Evolutionary conservation across 805 yeast genomes (phyloP).

Genomic region (Yamadazyma akitaensis): DNA sequence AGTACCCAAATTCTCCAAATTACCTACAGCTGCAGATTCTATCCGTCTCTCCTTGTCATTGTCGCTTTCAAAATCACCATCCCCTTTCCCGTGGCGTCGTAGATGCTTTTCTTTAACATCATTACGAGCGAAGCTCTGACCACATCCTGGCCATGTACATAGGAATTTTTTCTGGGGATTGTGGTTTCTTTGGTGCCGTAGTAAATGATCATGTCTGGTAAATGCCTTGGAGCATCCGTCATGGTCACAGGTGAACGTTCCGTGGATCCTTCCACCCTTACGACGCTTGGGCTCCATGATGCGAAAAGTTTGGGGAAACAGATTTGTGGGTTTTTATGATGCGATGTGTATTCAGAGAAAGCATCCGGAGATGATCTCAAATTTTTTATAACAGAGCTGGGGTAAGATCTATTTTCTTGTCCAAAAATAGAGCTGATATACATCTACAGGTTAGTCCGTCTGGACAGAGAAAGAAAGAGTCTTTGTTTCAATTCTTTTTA

Average conservation of each 20-base stretch:
- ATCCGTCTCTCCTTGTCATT: neutral
- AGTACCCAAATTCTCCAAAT: neutral
- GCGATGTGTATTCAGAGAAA: no score
- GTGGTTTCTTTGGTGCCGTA: slow-evolving; percentile 60
- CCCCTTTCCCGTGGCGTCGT: slow-evolving; percentile 14
- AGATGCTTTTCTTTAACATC: slow-evolving; percentile 23
- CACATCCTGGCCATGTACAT: slow-evolving; percentile 20
- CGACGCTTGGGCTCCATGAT: slow-evolving; percentile 1
- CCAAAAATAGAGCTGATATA: no score
- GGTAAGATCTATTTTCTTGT: no score
- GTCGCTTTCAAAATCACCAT: slow-evolving; percentile 1
- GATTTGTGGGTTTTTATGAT: neutral
- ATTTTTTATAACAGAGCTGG: no score
- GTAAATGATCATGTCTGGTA: slow-evolving; percentile 57
- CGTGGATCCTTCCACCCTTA: slow-evolving; percentile 20
- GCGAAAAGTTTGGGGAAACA: neutral
- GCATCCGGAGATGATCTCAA: no score
- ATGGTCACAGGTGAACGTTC: slow-evolving; percentile 34
- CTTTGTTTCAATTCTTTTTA: neutral
- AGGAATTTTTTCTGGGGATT: slow-evolving; percentile 11
- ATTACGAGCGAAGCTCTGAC: slow-evolving; percentile 16
- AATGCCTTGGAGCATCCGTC: slow-evolving; percentile 51
- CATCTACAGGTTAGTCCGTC: no score
- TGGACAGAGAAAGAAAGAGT: no score
- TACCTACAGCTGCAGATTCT: neutral